Evolutionary conservation across 371 early-diverging fungal species (phyloP), one percentile per base, ranked within the genome.

Genomic region (Mortierella sp.): DNA sequence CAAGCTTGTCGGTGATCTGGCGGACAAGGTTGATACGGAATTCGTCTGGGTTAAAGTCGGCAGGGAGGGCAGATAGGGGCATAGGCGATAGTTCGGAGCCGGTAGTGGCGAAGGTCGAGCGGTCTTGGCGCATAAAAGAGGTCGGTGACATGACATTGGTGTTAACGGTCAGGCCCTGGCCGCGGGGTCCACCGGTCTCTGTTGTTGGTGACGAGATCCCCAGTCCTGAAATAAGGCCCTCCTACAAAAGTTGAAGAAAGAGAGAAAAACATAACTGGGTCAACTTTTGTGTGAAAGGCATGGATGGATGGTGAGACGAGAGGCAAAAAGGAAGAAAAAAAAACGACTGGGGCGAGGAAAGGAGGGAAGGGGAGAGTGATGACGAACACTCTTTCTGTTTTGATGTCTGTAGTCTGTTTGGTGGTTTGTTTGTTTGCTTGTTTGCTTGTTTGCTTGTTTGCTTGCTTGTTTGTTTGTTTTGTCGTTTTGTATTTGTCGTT

Each of bases 1-100:
- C 86, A 8, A 85, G 82, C 46, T 85, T 78, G 49, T 85, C 85
- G 1, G 82, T 74, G 75, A 85, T 81, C 54, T 85, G 85, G 11
- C 85, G 78, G 77, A 85, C 76, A 38, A 85, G 75, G 43, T 79
- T 79, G 49, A 76, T 81, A 5, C 79, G 75, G 80, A 85, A 82
- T 51, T 85, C 86, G 44, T 85, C 86, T 32, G 86, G 82, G 38
- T 81, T 79, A 29, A 85, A 79, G 72, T 84, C 79, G 1, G 73
- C 41, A 24, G 77, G 74, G 0, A 74, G 32, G 6, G 81, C 70
- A 6, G 84, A 75, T 18, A 77, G 14, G 21, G 78, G 80, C 63
- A 77, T 38, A 10, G 84, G 84, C 35, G 84, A 84, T 56, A 74
- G 60, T 44, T 82, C 82, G 8, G 75, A 63, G 63, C 56, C 78